phyloP scores from a whole-genome alignment of 306 rosid species.

The Rubus parviflorus region DNA sequence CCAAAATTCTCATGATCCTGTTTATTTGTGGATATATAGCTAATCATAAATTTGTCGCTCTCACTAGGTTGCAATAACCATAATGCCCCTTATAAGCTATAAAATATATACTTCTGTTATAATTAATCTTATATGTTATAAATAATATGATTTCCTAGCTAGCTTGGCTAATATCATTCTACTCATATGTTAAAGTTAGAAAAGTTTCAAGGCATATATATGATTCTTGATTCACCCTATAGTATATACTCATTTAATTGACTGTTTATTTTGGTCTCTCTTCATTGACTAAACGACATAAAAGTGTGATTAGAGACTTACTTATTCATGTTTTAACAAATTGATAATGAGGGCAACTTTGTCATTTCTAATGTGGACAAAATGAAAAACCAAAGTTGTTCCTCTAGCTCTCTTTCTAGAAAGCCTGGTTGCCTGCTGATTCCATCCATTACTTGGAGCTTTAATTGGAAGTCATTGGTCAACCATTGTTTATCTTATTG shows the following conservation, averaged over 20 bases:
- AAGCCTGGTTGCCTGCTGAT: background rate
- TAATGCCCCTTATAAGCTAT: background rate
- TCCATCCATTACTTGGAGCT: background rate
- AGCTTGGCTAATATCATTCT: background rate
- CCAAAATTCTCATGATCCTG: background rate
- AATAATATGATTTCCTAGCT: background rate
- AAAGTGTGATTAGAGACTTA: background rate
- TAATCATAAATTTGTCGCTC: background rate
- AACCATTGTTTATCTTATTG: background rate
- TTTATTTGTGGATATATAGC: background rate
- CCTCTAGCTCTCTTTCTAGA: conserved; percentile 18
- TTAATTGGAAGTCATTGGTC: conserved; percentile 15
- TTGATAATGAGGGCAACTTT: background rate
- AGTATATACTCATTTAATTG: background rate
- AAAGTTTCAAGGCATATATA: background rate
- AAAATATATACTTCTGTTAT: too few species aligned
- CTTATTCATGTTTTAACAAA: background rate
- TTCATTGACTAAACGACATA: background rate
- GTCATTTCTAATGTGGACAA: background rate
- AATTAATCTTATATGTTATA: background rate
- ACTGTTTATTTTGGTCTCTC: background rate
- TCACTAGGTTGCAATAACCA: background rate
- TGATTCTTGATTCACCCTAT: background rate
- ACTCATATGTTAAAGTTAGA: background rate
- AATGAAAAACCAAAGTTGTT: background rate